A percentile compares a stretch with the other conserved stretches of the same genome.
phyloP scores from a whole-genome alignment of 208 protist genomes.

The Chromosphaera perkinsii region DNA sequence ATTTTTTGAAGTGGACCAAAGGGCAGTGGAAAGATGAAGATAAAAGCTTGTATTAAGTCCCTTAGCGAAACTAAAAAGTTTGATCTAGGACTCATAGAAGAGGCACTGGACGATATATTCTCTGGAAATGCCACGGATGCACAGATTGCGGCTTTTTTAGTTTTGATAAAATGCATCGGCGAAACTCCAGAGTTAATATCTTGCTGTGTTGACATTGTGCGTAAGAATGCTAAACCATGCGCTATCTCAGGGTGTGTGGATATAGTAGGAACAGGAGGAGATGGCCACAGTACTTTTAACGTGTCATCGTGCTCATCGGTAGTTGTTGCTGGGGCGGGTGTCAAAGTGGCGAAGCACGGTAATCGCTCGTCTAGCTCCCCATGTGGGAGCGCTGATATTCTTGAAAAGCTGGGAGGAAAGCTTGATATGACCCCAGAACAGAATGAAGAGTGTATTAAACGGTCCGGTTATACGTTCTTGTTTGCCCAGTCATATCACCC shows the following conservation, averaged over 20 bases:
- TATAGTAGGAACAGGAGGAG: constrained; percentile 54
- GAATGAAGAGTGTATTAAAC: constrained; percentile 10
- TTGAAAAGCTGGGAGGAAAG: constrained; percentile 39
- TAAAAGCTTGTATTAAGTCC: background rate
- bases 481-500: constrained; percentile 50
- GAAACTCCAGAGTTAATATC: background rate
- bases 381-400: constrained; percentile 42
- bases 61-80: background rate
- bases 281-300: constrained; percentile 51
- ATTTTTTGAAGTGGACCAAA: constrained; percentile 22
- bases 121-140: constrained; percentile 9
- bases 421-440: constrained; percentile 18
- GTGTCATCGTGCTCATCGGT: constrained; percentile 44
- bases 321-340: constrained; percentile 38
- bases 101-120: constrained; percentile 25
- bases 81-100: background rate
- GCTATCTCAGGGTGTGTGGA: constrained; percentile 21
- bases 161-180: background rate
- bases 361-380: constrained; percentile 26
- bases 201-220: background rate
- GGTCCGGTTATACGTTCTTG: constrained; percentile 43
- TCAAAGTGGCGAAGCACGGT: constrained; percentile 49
- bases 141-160: constrained; percentile 11
- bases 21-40: constrained; percentile 13
- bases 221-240: background rate